Evolutionary conservation across 2,329 filamentous ascomycete genomes (phyloP), one percentile per base, ranked within the genome.

Genomic region (Cladorrhinum sp.): DNA sequence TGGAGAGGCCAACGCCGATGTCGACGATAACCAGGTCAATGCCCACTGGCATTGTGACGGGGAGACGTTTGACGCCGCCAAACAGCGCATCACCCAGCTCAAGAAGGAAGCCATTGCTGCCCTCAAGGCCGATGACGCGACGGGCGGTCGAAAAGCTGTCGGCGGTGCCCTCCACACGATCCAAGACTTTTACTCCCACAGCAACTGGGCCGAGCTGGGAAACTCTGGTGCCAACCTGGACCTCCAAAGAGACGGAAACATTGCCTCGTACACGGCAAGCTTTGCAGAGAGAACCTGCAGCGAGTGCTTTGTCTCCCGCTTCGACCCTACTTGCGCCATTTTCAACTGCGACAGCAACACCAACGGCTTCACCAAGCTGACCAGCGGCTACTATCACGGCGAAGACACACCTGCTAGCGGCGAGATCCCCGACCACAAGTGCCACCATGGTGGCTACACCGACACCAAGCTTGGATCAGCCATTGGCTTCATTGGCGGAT

Each of bases 181-280:
- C 16, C 53, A 55, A 32, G 53, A 55, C 16, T 55, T 55, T 25
- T 55, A 55, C 36, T 55, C 53, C 8, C 53, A 55, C 53, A 41
- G 29, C 32, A 55, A 55, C 36, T 55, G 53, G 53, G 53, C 53
- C 20, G 53, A 55, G 13, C 13, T 48, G 12, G 29, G 32, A 3
- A 48, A 56, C 54, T 36, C 32, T 13, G 32, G 32, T 12, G 32
- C 32, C 32, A 36, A 36, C 32, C 12, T 36, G 32, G 32, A 36
- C 32, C 32, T 36, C 12, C 32, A 36, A 12, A 8, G 32, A 9
- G 32, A 36, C 12, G 32, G 32, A 10, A 36, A 36, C 32, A 36
- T 36, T 13, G 32, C 9, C 3, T 8, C 32, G 3, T 36, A 36
- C 12, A 36, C 32, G 7, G 32, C 32, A 3, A 36, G 9, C 9